Evolutionary conservation across 2,329 filamentous ascomycete species (phyloP).

Genomic region (Thielaviopsis punctulata): DNA sequence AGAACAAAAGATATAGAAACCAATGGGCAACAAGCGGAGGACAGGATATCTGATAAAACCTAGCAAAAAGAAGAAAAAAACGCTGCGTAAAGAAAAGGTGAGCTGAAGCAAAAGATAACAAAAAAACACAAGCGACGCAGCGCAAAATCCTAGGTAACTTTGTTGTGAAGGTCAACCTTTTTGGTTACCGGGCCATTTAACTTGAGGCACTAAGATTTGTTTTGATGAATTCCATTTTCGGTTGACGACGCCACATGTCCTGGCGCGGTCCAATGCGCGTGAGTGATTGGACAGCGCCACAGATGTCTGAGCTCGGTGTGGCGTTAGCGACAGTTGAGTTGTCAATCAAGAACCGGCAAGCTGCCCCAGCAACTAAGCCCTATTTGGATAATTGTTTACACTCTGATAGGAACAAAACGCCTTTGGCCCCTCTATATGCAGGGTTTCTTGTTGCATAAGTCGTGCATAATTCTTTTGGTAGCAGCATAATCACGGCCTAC

Average conservation of each 20-base stretch:
- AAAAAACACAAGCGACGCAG: background rate
- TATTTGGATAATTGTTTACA: conserved; percentile 12
- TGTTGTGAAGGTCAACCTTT: background rate
- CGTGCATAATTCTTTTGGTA: background rate
- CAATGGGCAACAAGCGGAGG: background rate
- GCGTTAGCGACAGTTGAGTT: background rate
- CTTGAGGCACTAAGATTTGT: conserved; percentile 7
- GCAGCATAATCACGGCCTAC: background rate
- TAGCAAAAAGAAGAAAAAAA: background rate
- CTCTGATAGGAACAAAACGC: background rate
- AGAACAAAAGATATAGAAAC: background rate
- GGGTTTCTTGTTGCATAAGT: background rate
- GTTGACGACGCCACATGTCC: conserved; percentile 4
- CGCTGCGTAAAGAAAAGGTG: background rate
- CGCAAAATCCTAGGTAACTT: background rate
- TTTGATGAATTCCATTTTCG: conserved; percentile 9
- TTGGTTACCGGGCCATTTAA: background rate
- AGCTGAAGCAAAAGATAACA: conserved; percentile 6
- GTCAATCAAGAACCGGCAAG: conserved; percentile 3
- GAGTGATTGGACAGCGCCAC: conserved; percentile 2
- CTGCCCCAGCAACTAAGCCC: conserved; percentile 6
- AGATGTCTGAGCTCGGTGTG: background rate
- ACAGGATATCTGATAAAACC: background rate
- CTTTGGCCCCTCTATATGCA: background rate
- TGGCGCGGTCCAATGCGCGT: conserved; percentile 8